Base-by-base conservation (phyloP, 2,329 filamentous ascomycete genomes). In the Cladophialophora carrionii region DNA sequence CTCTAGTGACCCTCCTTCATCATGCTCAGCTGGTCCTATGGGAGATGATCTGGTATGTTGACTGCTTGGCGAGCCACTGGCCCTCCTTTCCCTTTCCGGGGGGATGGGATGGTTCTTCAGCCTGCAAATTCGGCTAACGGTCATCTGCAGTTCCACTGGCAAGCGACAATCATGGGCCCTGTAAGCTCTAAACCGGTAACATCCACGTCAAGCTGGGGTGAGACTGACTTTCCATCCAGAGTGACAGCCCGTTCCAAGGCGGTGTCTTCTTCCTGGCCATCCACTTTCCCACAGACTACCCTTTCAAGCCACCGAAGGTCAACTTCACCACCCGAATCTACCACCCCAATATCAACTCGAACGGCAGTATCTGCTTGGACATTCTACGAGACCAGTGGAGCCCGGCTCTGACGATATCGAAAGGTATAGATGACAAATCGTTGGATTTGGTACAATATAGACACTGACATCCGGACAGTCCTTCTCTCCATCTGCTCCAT, bases 241-340 rank as follows among this genome's bases (percentile, higher is more conserved):
- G 90, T 79, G 95, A 98, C 81, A 97, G 92, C 76, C 95, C 95
- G 79, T 99, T 98, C 85, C 92, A 93, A 57, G 93, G 94, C 79
- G 95, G 95, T 77, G 94, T 99, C 74, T 99, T 99, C 87, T 99
- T 99, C 88, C 87, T 99, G 72, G 89, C 90, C 73, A 99, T 99
- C 78, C 92, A 97, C 83, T 98, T 99, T 86, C 95, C 95, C 73
- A 99, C 95, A 85, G 95, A 99, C 85, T 99, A 99, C 82, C 95
- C 95, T 49, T 99, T 99, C 87, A 99, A 99, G 90, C 95, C 95
- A 70, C 95, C 95, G 74, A 99, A 99, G 88, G 93, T 99, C 82
- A 97, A 97, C 90, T 99, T 99, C 87, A 98, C 92, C 74, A 99
- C 95, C 71, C 90, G 94, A 78, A 98, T 99, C 84, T 99, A 99